A percentile compares a stretch with the other conserved stretches of the same genome.
Conservation (phyloP, 495 filamentous ascomycete species). For the Glarea lozoyensis region DNA sequence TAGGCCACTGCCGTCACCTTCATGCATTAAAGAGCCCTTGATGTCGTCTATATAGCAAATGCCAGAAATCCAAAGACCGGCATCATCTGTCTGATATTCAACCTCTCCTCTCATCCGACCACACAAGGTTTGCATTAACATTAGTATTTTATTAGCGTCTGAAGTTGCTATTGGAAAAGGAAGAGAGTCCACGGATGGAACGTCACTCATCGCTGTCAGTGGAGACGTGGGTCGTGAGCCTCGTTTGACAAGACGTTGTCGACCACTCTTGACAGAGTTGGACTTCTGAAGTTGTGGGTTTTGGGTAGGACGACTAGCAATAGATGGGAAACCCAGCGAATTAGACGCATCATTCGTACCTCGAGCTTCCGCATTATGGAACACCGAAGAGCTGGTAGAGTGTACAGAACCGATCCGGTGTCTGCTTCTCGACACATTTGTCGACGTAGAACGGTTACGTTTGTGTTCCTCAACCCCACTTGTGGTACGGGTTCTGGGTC, state of each 20-base stretch:
- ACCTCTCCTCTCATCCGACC: conserved; percentile 63
- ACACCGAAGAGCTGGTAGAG: conserved; percentile 22
- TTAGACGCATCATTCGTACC: conserved; percentile 28
- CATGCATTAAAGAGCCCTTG: conserved; percentile 54
- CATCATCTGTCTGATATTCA: conserved; percentile 49
- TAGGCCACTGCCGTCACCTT: conserved; percentile 39
- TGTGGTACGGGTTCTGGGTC: conserved; percentile 41
- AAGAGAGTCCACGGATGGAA: conserved; percentile 43
- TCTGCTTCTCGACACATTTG: conserved; percentile 29
- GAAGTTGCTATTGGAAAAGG: conserved; percentile 47
- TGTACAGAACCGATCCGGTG: conserved; percentile 47
- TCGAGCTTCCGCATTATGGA: conserved; percentile 30
- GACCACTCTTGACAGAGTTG: conserved; percentile 28
- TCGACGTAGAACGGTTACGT: conserved; percentile 25
- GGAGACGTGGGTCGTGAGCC: conserved; percentile 38
- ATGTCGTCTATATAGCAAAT: conserved; percentile 61
- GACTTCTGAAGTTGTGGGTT: conserved; percentile 29
- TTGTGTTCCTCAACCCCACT: conserved; percentile 33
- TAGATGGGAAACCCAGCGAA: conserved; percentile 25
- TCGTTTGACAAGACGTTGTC: conserved; percentile 41
- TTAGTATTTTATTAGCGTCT: conserved; percentile 54
- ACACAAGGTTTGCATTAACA: conserved; percentile 58
- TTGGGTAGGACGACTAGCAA: conserved; percentile 23
- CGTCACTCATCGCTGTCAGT: conserved; percentile 24
- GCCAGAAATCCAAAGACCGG: conserved; percentile 48